phyloP scores from a whole-genome alignment of 176 grass and related monocot species.

The Tillandsia leiboldiana region DNA sequence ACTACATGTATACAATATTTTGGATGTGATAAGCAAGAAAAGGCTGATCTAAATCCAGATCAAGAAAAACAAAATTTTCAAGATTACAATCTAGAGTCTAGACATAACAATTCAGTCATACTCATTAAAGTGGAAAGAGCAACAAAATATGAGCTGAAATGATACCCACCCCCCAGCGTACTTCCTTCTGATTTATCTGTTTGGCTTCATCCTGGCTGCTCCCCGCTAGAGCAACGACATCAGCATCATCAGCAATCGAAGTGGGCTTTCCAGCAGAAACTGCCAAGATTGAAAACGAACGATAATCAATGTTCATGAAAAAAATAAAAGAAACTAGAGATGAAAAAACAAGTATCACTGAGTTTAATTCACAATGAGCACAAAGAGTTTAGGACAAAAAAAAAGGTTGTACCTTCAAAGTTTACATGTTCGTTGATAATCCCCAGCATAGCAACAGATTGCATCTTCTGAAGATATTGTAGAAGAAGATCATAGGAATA shows the following conservation, averaged over 20 bases:
- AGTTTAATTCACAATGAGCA: slow-evolving; percentile 3
- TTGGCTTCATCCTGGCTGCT: slow-evolving; percentile 83
- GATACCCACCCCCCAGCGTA: slow-evolving; percentile 86
- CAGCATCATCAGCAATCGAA: slow-evolving; percentile 76
- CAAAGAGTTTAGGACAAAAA: slow-evolving; percentile 2
- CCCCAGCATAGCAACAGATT: slow-evolving; percentile 74
- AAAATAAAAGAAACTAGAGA: slow-evolving; percentile 18
- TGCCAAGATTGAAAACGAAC: slow-evolving; percentile 33
- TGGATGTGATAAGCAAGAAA: slow-evolving; percentile 6
- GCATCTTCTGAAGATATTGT: slow-evolving; percentile 87
- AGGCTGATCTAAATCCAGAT: not conserved
- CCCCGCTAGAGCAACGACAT: slow-evolving; percentile 76
- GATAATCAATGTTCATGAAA: slow-evolving; percentile 1
- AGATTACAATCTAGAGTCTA: slow-evolving; percentile 9
- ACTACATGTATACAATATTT: slow-evolving; percentile 41
- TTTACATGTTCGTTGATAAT: slow-evolving; percentile 81
- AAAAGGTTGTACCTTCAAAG: slow-evolving; percentile 62
- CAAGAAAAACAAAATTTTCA: not conserved
- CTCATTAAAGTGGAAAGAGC: not conserved
- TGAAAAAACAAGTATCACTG: slow-evolving; percentile 20
- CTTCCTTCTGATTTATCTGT: slow-evolving; percentile 97
- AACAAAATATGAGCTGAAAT: not conserved
- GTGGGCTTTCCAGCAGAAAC: slow-evolving; percentile 66
- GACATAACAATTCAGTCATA: slow-evolving; percentile 13
- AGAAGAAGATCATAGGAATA: slow-evolving; percentile 88